These are phyloP conservation scores for Angomonas ambiguus DNA, from an alignment of 208 protist species.

Conservation along the genomic window DNA sequence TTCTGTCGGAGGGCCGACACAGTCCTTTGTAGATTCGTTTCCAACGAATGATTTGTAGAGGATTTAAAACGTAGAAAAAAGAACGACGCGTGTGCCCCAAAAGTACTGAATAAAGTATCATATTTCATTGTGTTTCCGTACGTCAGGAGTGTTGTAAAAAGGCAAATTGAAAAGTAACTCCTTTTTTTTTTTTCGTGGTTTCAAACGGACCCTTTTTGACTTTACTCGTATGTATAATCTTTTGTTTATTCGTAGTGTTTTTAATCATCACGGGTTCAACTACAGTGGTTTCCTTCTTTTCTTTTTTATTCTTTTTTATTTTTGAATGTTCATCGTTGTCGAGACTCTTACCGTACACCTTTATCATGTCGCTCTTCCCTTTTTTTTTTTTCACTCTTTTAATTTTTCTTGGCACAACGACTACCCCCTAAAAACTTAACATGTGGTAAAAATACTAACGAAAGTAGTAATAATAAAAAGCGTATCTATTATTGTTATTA, in stretches of 20 bases:
- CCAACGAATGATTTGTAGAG: neutral
- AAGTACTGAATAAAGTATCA: no score
- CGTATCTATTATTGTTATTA: constrained; percentile 10
- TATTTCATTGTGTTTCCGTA: no score
- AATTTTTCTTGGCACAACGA: neutral
- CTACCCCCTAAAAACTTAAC: no score
- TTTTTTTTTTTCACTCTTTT: constrained; percentile 4
- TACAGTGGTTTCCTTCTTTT: neutral
- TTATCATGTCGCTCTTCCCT: neutral
- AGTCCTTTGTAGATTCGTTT: neutral
- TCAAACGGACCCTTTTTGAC: neutral
- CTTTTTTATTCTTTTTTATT: constrained; percentile 6
- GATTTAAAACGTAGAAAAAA: neutral
- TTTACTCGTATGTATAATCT: neutral
- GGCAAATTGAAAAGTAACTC: neutral
- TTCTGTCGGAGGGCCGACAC: neutral
- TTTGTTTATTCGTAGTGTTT: no score
- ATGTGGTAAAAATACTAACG: no score
- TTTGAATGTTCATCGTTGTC: no score
- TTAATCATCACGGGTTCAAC: no score
- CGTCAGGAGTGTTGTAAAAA: no score
- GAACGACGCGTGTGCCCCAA: no score
- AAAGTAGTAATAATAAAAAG: no score
- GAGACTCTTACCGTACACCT: no score
- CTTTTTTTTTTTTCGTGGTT: constrained; percentile 10